Evolutionary conservation across 2,329 filamentous ascomycete species (phyloP), one percentile per base, ranked within the genome.

Genomic region (Cladosporium halotolerans): DNA sequence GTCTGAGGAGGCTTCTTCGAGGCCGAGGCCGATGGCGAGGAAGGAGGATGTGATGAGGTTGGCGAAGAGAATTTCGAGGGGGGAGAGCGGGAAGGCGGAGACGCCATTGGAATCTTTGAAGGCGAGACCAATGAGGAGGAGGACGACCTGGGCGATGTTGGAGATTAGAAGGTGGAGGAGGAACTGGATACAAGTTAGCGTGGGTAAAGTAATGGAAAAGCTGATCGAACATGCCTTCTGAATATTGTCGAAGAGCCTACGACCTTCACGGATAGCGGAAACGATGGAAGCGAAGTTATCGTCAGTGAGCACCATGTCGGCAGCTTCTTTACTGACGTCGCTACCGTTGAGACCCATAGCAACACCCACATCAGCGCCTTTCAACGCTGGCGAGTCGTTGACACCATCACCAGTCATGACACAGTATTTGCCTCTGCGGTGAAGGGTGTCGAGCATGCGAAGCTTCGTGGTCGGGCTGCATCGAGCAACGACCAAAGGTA

Each of bases 21-120:
- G 66, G 34, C 73, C 73, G 1, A 76, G 70, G 33, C 73, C 73
- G 36, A 75, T 73, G 49, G 72, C 73, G 40, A 74, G 67, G 67
- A 76, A 74, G 36, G 72, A 74, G 1, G 72, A 75, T 1, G 72
- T 73, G 54, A 76, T 72, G 47, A 76, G 66, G 56, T 75, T 76
- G 56, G 73, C 72, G 70, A 73, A 76, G 18, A 76, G 69, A 48
- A 76, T 75, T 55, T 76, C 72, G 14, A 76, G 69, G 2, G 73
- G 73, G 0, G 72, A 73, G 4, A 76, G 65, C 0, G 73, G 73
- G 55, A 75, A 76, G 45, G 72, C 68, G 9, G 73, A 75, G 52
- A 72, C 66, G 47, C 68, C 68, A 52, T 71, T 63, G 7, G 60
- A 59, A 57, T 76, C 73, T 55, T 75, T 72, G 64, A 75, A 76